Percentiles rank a stretch among this genome's conserved stretches.
Conservation (phyloP, 2,329 filamentous ascomycete species). For the Hypomyces perniciosus region DNA sequence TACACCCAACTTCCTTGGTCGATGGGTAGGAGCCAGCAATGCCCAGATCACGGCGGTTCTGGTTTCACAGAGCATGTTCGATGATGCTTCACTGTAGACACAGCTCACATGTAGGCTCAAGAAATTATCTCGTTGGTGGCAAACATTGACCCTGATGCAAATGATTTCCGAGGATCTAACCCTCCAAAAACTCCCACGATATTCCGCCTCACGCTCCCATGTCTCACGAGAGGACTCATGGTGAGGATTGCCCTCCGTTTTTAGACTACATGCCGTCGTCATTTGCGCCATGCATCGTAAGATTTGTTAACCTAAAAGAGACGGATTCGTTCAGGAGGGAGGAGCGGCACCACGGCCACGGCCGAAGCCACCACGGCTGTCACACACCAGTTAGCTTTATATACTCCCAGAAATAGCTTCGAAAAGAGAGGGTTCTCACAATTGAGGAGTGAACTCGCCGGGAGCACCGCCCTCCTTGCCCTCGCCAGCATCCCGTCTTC, state of each 20-base stretch:
- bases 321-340: slow-evolving; percentile 50
- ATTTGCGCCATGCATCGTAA: slow-evolving; percentile 34
- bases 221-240: slow-evolving; percentile 36
- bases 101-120: slow-evolving; percentile 24
- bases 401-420: not conserved
- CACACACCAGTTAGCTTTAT: slow-evolving; percentile 19
- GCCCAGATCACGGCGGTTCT: not conserved
- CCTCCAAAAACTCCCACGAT: slow-evolving; percentile 40
- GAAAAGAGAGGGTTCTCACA: slow-evolving; percentile 49
- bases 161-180: slow-evolving; percentile 45
- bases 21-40: not conserved
- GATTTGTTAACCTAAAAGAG: slow-evolving; percentile 38
- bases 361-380: slow-evolving; percentile 78
- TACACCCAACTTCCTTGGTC: too few relatives aligned
- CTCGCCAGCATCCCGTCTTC: slow-evolving; percentile 79
- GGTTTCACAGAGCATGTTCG: slow-evolving; percentile 2
- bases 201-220: slow-evolving; percentile 35
- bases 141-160: slow-evolving; percentile 41
- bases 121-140: slow-evolving; percentile 30
- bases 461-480: slow-evolving; percentile 89
- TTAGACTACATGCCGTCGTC: slow-evolving; percentile 43
- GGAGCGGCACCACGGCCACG: slow-evolving; percentile 78
- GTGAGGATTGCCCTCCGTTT: slow-evolving; percentile 36
- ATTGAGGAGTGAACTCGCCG: slow-evolving; percentile 86
- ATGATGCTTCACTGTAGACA: slow-evolving; percentile 6